Base-by-base conservation (phyloP, 306 rosid species). In the Acacia melanoxylon region DNA sequence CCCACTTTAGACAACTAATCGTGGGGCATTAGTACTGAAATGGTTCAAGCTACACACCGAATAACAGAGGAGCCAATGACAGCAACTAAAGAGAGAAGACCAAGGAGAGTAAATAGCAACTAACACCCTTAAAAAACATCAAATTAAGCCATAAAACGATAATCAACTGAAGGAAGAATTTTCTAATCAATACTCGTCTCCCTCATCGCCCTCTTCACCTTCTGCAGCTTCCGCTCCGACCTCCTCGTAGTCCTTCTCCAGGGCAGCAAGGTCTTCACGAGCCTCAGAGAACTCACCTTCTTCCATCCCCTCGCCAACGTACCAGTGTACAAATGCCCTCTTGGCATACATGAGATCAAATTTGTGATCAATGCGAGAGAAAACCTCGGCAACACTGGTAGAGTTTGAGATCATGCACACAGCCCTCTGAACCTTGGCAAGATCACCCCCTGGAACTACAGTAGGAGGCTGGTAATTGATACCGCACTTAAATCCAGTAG, bases 241-340 rank as follows among this genome's bases (percentile, higher is more conserved):
- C 85, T 92, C 94, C 80, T 92, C 97, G 11, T 92, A 92, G 69
- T 90, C 96, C 82, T 91, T 91, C 86, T 89, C 95, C 14, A 90
- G 85, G 33, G 97, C 94, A 44, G 97, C 94, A 61, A 92, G 97
- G 85, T 92, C 94, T 71, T 92, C 97, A 29, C 94, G 91, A 52
- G 97, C 97, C 78, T 92, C 94, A 0, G 97, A 92, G 88, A 92
- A 92, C 77, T 92, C 97, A 49, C 97, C 97, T 79, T 90, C 97
- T 84, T 92, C 97, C 97, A 92, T 91, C 11, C 97, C 94, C 92
- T 92, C 93, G 45, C 94, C 97, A 19, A 92, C 94, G n/a, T 92
- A 92, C 94, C 93, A 92, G 89, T 92, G 97, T 56, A 92, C 93
- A 10, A 92, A 92, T 5, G 97, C 97, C 70, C 97, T 88, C 92